Percentiles rank a stretch among this genome's conserved stretches.
Conservation (phyloP, 1,284 basidiomycete genomes). For the Ceratobasidium sp. region DNA sequence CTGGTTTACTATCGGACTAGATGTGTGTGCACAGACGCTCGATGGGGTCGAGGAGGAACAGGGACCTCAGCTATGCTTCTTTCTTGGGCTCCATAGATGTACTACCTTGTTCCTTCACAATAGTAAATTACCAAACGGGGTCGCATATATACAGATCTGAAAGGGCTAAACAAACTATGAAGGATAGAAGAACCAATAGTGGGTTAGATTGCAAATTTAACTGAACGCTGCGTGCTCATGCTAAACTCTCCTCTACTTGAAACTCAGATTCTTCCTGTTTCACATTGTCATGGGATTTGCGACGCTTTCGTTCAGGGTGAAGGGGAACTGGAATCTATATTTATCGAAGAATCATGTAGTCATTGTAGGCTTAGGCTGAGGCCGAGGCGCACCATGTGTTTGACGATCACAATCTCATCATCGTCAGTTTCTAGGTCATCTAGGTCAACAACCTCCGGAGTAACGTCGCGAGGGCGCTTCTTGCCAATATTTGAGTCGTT, state of each 20-base stretch:
- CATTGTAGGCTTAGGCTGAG: neutral
- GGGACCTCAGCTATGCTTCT: no score
- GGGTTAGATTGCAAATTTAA: neutral
- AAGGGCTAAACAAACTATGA: no score
- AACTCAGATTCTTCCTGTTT: neutral
- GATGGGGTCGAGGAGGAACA: no score
- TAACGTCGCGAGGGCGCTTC: neutral
- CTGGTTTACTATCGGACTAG: no score
- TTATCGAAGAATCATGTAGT: neutral
- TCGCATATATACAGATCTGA: no score
- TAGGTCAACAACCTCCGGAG: neutral
- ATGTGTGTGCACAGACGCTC: no score
- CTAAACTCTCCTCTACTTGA: neutral
- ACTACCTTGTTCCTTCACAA: no score
- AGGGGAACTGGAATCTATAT: neutral
- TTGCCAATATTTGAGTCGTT: no score
- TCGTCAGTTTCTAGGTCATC: slow-evolving; percentile 8
- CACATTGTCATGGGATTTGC: neutral
- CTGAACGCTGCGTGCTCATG: neutral
- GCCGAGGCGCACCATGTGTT: slow-evolving; percentile 2
- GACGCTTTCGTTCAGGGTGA: neutral
- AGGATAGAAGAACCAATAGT: neutral
- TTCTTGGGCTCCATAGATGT: no score
- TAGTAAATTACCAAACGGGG: no score
- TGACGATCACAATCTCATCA: slow-evolving; percentile 10